A percentile compares a stretch with the other conserved stretches of the same genome.
phyloP scores from a whole-genome alignment of 2,329 filamentous ascomycete species.

The Pyricularia grisea region DNA sequence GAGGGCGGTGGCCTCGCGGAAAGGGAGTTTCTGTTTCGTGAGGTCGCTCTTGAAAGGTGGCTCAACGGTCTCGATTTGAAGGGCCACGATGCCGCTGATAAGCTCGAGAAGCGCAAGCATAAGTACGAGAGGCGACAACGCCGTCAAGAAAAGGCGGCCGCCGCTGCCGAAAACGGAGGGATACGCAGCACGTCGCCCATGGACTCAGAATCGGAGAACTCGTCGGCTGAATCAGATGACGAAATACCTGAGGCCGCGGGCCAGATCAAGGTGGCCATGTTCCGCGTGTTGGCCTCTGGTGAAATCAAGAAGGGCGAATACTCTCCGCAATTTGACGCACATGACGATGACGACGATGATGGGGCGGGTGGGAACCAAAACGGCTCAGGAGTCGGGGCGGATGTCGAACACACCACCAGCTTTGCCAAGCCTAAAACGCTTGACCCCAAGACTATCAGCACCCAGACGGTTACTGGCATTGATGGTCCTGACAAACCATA shows the following conservation, averaged over 20 bases:
- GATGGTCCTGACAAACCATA: conserved; percentile 95
- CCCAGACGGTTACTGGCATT: conserved; percentile 97
- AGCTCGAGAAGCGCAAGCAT: conserved; percentile 78
- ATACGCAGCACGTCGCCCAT: conserved; percentile 47
- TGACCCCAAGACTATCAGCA: conserved; percentile 95
- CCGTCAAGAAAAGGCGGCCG: conserved; percentile 38
- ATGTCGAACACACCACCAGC: conserved; percentile 93
- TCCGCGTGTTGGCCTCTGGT: conserved; percentile 86
- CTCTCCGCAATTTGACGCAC: conserved; percentile 92
- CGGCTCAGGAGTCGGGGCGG: conserved; percentile 55
- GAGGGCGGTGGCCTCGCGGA: conserved; percentile 93
- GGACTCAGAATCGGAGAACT: conserved; percentile 58
- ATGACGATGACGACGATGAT: conserved; percentile 79
- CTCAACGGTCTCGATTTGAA: conserved; percentile 93
- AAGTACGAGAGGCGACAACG: conserved; percentile 64
- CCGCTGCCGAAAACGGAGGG: conserved; percentile 24
- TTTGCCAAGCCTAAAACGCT: conserved; percentile 95
- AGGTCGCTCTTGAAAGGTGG: conserved; percentile 93
- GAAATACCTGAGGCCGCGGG: conserved; percentile 89
- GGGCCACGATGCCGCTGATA: conserved; percentile 81
- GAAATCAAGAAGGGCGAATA: conserved; percentile 98
- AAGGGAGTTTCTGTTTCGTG: conserved; percentile 92
- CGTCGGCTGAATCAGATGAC: conserved; percentile 66
- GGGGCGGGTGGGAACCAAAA: conserved; percentile 36
- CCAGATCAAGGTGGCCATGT: conserved; percentile 97